These are phyloP conservation scores for Aureobasidium pullulans DNA, from an alignment of 2,329 filamentous ascomycete genomes.

Conservation along the genomic window DNA sequence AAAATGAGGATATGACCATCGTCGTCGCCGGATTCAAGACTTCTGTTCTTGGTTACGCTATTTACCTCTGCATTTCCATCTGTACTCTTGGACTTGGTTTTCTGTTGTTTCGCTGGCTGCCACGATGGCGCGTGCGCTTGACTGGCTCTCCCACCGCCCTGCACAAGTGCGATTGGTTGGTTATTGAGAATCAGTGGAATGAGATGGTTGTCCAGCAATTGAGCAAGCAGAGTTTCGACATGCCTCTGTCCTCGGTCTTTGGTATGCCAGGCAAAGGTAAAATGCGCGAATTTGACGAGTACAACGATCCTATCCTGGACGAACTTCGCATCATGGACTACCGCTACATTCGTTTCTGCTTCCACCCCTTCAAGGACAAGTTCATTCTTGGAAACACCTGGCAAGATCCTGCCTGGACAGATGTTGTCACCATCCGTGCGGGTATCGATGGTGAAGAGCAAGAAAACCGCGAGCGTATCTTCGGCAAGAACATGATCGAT, in stretches of 20 bases:
- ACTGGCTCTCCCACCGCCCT: slow-evolving; percentile 64
- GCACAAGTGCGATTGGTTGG: slow-evolving; percentile 77
- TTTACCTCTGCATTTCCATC: slow-evolving; percentile 65
- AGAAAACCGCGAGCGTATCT: slow-evolving; percentile 72
- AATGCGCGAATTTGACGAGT: slow-evolving; percentile 61
- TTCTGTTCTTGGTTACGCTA: slow-evolving; percentile 57
- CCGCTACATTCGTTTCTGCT: slow-evolving; percentile 88
- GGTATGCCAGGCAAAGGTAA: slow-evolving; percentile 53
- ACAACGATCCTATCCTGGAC: slow-evolving; percentile 66
- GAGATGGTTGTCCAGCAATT: slow-evolving; percentile 77
- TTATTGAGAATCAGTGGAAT: slow-evolving; percentile 96
- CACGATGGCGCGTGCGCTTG: slow-evolving; percentile 73
- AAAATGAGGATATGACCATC: slow-evolving; percentile 88
- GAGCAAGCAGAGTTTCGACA: slow-evolving; percentile 50
- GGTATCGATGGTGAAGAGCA: slow-evolving; percentile 88
- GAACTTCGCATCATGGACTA: slow-evolving; percentile 78
- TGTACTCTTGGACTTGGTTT: slow-evolving; percentile 71
- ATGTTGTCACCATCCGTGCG: slow-evolving; percentile 63
- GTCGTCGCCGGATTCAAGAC: slow-evolving; percentile 88
- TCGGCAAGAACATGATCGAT: slow-evolving; percentile 84
- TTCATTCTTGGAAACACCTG: slow-evolving; percentile 82
- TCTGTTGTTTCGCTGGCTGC: slow-evolving; percentile 82
- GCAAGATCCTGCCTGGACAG: slow-evolving; percentile 88
- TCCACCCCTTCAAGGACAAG: slow-evolving; percentile 80
- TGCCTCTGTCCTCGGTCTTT: slow-evolving; percentile 61